Evolutionary conservation across 495 filamentous ascomycete species (phyloP), one percentile per base, ranked within the genome.

Genomic region (Terfezia claveryi): DNA sequence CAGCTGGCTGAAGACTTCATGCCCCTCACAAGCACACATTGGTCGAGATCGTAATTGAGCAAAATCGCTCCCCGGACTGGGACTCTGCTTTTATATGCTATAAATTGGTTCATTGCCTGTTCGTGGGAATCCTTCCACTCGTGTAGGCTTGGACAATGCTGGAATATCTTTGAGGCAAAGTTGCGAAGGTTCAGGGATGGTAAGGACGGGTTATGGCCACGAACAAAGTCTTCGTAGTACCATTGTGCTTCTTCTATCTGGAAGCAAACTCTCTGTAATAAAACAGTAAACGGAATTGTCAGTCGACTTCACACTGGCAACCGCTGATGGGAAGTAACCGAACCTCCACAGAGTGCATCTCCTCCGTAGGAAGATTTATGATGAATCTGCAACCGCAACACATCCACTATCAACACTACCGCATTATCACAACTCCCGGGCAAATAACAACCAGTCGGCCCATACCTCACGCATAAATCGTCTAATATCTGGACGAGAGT

Each of bases 141-240:
- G 5, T 51, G n/a, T 12, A 51, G n/a, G 57, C 80, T 77, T 37
- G 91, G 91, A 60, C 88, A 94, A 64, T 93, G 87, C 55, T 85
- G 79, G 64, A 96, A 94, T 58, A 96, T 91, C 59, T 81, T 80
- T 44, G 87, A 70, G 57, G 80, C 85, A 68, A 98, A 98, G 32
- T 71, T 76, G 50, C 83, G 79, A 10, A 96, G 76, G 38, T 79
- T 79, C 68, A 96, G 78, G 2, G 82, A 85, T 8, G 92, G 92
- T 4, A 96, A 71, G 37, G 74, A 73, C 9, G 87, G 86, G 64
- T 94, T 85, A 54, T 88, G 71, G 36, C 87, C 87, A 38, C 92
- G 83, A 68, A 98, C 84, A 65, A 96, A 98, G 69, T 98, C 91
- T 69, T 96, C 92, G 79, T 95, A 98, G 68, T 87, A 96, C 91